Evolutionary conservation across 495 filamentous ascomycete species (phyloP).

Genomic region (Lasiosphaeriaceae sp.): DNA sequence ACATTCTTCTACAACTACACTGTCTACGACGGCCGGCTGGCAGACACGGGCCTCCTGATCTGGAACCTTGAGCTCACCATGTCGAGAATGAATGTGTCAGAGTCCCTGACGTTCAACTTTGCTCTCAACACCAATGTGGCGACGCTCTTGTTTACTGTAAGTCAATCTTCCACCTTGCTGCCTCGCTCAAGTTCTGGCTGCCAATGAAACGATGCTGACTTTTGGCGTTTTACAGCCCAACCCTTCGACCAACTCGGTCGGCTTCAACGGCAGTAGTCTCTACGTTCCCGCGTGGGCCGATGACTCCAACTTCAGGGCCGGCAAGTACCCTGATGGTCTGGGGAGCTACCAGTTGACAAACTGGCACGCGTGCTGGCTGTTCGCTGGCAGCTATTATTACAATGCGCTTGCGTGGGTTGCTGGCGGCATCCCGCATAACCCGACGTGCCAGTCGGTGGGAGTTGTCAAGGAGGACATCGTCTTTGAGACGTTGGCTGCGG

Average conservation of each 20-base stretch:
- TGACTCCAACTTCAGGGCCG: conserved; percentile 30
- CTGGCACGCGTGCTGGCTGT: conserved; percentile 52
- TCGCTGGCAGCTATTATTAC: conserved; percentile 50
- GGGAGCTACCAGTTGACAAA: conserved; percentile 26
- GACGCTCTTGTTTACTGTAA: conserved; percentile 30
- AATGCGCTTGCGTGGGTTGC: conserved; percentile 48
- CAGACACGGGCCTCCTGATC: conserved; percentile 32
- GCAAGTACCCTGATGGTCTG: conserved; percentile 14
- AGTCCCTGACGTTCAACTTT: conserved; percentile 38
- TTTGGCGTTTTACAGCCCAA: conserved; percentile 24
- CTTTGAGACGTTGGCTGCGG: neutral
- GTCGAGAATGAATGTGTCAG: conserved; percentile 30
- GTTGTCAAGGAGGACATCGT: conserved; percentile 22
- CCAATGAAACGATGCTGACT: neutral
- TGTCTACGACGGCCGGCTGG: conserved; percentile 24
- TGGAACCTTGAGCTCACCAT: conserved; percentile 34
- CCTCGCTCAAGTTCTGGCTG: neutral
- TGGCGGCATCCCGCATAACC: conserved; percentile 47
- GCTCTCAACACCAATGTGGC: conserved; percentile 50
- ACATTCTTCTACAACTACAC: conserved; percentile 32
- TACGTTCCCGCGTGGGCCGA: conserved; percentile 44
- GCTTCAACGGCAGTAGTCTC: conserved; percentile 43
- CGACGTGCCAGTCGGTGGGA: conserved; percentile 48
- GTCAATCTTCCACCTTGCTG: neutral
- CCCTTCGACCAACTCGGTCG: conserved; percentile 23